Conservation (phyloP, 2,329 filamentous ascomycete genomes). For the Neopestalotiopsis sp. region DNA sequence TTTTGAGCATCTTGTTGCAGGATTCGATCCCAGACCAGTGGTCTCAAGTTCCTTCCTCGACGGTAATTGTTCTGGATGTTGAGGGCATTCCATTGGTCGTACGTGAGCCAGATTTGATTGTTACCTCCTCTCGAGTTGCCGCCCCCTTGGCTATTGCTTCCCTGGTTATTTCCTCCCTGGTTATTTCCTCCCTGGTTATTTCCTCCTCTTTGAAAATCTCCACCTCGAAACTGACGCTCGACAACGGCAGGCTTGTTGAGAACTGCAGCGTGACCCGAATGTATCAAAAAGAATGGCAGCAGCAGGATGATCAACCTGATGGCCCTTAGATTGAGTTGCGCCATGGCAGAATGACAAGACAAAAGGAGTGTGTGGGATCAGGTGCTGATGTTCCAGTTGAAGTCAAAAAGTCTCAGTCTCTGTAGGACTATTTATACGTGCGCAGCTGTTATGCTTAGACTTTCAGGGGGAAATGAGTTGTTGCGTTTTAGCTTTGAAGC, state of each 20-base stretch:
- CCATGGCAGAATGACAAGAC: background rate
- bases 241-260: background rate
- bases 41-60: conserved; percentile 6
- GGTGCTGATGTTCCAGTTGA: background rate
- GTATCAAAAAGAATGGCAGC: background rate
- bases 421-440: background rate
- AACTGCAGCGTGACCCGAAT: conserved; percentile 3
- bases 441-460: background rate
- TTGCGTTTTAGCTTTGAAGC: background rate
- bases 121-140: background rate
- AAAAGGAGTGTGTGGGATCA: background rate
- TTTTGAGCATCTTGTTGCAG: conserved; percentile 9
- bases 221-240: background rate
- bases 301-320: background rate
- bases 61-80: conserved; percentile 7
- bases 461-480: conserved; percentile 10
- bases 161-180: background rate
- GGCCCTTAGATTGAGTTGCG: background rate
- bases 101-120: background rate
- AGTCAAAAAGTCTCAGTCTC: background rate
- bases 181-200: background rate
- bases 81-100: conserved; percentile 6
- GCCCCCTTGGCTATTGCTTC: background rate
- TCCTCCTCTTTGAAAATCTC: background rate
- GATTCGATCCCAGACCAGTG: conserved; percentile 2